Evolutionary conservation across 2,329 filamentous ascomycete genomes (phyloP).

Genomic region (Albifimbria verrucaria): DNA sequence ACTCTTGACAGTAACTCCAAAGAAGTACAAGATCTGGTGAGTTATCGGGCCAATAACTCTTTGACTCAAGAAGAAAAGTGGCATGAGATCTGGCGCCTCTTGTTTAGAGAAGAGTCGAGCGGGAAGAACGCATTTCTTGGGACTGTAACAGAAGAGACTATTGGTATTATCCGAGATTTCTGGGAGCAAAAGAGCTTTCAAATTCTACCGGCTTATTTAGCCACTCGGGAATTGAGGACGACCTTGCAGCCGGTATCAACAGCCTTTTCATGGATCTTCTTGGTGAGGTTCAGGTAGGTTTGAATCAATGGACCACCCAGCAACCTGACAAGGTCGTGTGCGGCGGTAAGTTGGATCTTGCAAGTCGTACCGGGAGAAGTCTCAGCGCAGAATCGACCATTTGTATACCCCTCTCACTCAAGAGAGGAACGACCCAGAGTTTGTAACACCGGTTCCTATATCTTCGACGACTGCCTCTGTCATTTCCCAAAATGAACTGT

Average conservation of each 20-base stretch:
- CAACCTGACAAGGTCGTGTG: no score
- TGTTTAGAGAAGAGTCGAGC: constrained; percentile 6
- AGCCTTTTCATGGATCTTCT: neutral
- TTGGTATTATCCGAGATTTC: constrained; percentile 9
- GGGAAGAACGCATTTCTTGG: constrained; percentile 6
- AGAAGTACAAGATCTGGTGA: constrained; percentile 7
- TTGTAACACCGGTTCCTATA: no score
- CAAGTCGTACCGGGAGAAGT: no score
- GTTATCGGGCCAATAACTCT: constrained; percentile 4
- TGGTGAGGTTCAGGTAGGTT: neutral
- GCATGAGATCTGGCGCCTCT: constrained; percentile 12
- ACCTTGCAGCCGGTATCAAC: neutral
- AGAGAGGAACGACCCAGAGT: no score
- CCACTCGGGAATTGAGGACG: neutral
- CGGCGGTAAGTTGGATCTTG: no score
- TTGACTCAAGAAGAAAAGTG: constrained; percentile 8
- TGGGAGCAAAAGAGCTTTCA: constrained; percentile 5
- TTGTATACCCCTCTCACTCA: no score
- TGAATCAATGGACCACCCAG: no score
- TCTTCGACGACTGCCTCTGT: no score
- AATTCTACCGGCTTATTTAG: neutral
- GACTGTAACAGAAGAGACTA: constrained; percentile 7
- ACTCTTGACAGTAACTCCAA: constrained; percentile 6
- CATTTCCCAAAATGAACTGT: no score
- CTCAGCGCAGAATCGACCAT: no score